Base-by-base conservation (phyloP, 1,139 yeast genomes). In the Lizanozyma gosingica region DNA sequence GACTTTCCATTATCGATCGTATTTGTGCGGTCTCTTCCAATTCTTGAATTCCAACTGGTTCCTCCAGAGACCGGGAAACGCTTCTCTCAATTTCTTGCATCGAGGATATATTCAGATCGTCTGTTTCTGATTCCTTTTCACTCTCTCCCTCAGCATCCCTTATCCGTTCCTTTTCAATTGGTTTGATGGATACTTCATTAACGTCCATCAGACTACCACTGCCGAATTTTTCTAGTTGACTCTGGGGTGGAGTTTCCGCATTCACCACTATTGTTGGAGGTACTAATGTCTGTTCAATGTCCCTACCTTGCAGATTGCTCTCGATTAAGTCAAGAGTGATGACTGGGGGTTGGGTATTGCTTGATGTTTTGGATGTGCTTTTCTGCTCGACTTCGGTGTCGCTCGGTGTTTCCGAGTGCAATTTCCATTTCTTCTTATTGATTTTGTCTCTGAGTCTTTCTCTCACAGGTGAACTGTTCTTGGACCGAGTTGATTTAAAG, bases 381-480 rank as follows among this genome's bases (percentile, higher is more conserved):
- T 6, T 22, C 29, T 22, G 9, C 29, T 22, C 29, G 9, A 22
- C 29, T 22, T 22, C 29, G 11, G 11, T 22, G 29, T 22, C 29
- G 11, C 29, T 22, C 11, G 29, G 6, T 6, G 29, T 6, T 6
- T 22, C 29, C 6, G 29, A 22, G 6, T 6, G 11, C 29, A 6
- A 6, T 22, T 6, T 22, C 29, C 29, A 22, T 39, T 14, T 46
- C 45, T 11, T 35, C 42, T 17, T 37, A 45, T 18, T 17, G 35
- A 27, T 18, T 34, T 15, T 27, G 18, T 37, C 17, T 38, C 39
- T 14, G 39, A 38, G 15, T 45, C 49, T 15, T 52, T 57, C 14
- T 51, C 53, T 22, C 6, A 22, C 29, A 6, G 29, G 29, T 6
- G 29, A 22, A 22, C 9, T 22, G 29, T 11, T 22, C 11, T 22